Conservation (phyloP, 192 early-diverging fungal genomes). For the Mortierella hygrophila region DNA sequence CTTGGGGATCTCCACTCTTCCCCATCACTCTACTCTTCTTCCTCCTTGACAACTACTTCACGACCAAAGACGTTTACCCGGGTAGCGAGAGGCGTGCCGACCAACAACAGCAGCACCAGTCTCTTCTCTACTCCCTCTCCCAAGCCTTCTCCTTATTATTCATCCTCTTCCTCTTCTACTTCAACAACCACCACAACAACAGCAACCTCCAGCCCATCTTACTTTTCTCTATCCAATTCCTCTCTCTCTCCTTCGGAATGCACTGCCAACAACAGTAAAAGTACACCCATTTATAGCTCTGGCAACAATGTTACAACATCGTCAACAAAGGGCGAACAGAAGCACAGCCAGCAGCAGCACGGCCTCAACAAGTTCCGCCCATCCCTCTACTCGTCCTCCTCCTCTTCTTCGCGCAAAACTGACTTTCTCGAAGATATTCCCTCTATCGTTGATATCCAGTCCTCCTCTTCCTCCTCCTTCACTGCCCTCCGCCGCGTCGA, state of each 20-base stretch:
- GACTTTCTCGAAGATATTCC: slow-evolving; percentile 10
- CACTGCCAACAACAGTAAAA: background rate
- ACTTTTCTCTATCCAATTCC: background rate
- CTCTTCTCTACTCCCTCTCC: background rate
- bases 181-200: background rate
- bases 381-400: no score
- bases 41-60: background rate
- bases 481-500: slow-evolving; percentile 17
- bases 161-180: no score
- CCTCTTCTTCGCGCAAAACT: no score
- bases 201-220: background rate
- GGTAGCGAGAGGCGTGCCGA: background rate
- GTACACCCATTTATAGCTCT: no score
- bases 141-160: background rate
- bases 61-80: slow-evolving; percentile 29
- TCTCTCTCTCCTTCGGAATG: background rate
- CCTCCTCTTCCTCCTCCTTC: background rate
- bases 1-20: slow-evolving; percentile 9
- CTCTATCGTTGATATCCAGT: background rate
- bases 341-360: background rate
- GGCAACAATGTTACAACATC: background rate
- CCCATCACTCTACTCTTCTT: background rate
- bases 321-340: background rate
- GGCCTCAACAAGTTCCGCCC: background rate
- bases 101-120: background rate